Base-by-base conservation (phyloP, 768 basidiomycete genomes). In the Boletus edulis region DNA sequence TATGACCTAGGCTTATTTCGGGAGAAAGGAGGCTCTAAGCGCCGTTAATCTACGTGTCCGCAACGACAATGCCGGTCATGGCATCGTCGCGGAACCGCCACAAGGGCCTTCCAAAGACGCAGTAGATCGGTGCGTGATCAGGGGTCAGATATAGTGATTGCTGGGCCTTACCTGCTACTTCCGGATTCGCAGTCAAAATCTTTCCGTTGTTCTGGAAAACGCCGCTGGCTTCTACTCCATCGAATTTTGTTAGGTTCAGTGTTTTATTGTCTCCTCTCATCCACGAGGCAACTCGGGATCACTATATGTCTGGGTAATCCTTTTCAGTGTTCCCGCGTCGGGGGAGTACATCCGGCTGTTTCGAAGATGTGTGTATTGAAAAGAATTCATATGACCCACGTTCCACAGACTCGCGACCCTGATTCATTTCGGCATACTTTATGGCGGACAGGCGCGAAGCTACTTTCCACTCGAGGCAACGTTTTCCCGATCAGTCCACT, bases 351-450 rank as follows among this genome's bases (percentile, higher is more conserved):
- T 7, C 37, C 51, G 37, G 49, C 20, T 35, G 39, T 7, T 7
- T 29, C 18, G 22, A 31, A 31, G 45, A 24, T 40, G 34, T n/a
- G 34, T n/a, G 39, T 43, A 51, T 55, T 56, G 57, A 44, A 42
- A 52, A 54, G 49, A 44, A 34, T n/a, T 10, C 22, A 38, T 31
- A 49, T 43, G 48, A 39, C 27, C 27, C 47, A 42, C 8, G 49
- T 54, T 54, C 46, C 54, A 20, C 55, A 55, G 35, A 43, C 42
- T 9, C 18, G n/a, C 56, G 59, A 46, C 65, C 67, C 66, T 69
- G 65, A 55, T 62, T 69, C 67, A 67, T 67, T 67, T 68, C 67
- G 67, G 67, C 57, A 54, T 55, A 7, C 51, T 53, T 57, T 20
- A 51, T 49, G 7, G 59, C 62, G 61, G 64, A 54, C 47, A 45